These are phyloP conservation scores for Calonectria multiphialidica DNA, from an alignment of 2,329 filamentous ascomycete genomes.

Conservation along the genomic window DNA sequence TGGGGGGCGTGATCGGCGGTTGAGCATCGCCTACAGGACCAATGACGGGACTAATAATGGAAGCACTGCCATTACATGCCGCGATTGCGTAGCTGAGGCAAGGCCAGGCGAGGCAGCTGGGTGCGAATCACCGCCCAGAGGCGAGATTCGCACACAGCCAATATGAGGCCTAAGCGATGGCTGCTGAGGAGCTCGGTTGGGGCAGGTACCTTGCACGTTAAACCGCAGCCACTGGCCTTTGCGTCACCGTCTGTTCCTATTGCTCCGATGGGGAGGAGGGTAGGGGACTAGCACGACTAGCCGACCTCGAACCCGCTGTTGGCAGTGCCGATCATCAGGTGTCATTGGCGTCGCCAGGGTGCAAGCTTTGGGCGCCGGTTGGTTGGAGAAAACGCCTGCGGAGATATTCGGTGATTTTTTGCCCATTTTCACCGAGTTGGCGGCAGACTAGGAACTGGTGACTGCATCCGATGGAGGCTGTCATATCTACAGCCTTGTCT, in stretches of 20 bases:
- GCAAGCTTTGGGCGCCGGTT: constrained; percentile 14
- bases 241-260: constrained; percentile 12
- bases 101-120: not conserved
- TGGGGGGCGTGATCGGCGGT: constrained; percentile 33
- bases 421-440: constrained; percentile 8
- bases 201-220: not conserved
- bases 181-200: constrained; percentile 3
- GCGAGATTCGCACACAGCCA: not conserved
- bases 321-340: constrained; percentile 39
- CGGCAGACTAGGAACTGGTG: not conserved
- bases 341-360: constrained; percentile 28
- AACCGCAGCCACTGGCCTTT: constrained; percentile 5
- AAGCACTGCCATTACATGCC: not conserved
- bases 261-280: constrained; percentile 13
- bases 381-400: constrained; percentile 1
- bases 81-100: not conserved
- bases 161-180: not conserved
- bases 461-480: not conserved
- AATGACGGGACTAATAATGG: not conserved
- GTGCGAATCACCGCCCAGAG: not conserved
- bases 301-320: constrained; percentile 31
- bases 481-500: not conserved
- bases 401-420: constrained; percentile 9
- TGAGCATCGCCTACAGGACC: constrained; percentile 12
- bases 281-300: constrained; percentile 22